Percentiles rank a stretch among this genome's conserved stretches.
Evolutionary conservation across 2,329 filamentous ascomycete species (phyloP).

Genomic region (Fusarium tjaetaba): DNA sequence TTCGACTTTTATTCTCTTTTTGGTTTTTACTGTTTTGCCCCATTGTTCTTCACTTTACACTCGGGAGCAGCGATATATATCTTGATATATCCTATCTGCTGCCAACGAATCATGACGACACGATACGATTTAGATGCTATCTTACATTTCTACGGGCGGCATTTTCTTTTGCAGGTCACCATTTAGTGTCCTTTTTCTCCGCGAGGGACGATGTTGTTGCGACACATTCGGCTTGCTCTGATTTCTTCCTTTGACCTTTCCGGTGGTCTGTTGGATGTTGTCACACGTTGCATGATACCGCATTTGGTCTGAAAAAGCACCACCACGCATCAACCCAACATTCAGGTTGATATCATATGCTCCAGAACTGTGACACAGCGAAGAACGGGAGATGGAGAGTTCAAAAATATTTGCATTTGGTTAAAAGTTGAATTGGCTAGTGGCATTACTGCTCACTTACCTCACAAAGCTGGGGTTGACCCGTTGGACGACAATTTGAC

Average conservation of each 20-base stretch:
- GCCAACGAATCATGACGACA: slow-evolving; percentile 43
- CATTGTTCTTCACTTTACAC: slow-evolving; percentile 15
- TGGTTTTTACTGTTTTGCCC: background rate
- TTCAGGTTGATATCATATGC: background rate
- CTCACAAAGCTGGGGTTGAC: background rate
- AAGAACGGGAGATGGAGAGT: background rate
- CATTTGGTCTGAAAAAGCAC: slow-evolving; percentile 2
- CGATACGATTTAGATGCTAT: slow-evolving; percentile 41
- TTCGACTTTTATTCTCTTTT: background rate
- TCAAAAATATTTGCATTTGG: slow-evolving; percentile 1
- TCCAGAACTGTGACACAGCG: background rate
- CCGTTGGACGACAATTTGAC: slow-evolving; percentile 23
- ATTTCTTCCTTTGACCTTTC: background rate
- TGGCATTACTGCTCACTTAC: slow-evolving; percentile 5
- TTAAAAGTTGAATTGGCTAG: slow-evolving; percentile 14
- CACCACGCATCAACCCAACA: background rate
- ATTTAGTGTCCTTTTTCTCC: slow-evolving; percentile 2
- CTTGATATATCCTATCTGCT: slow-evolving; percentile 13
- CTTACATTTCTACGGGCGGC: slow-evolving; percentile 32
- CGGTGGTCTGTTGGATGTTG: background rate
- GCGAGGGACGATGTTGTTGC: slow-evolving; percentile 17
- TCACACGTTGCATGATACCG: background rate
- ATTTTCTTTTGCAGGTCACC: slow-evolving; percentile 12
- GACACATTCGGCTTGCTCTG: background rate
- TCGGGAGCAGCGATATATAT: slow-evolving; percentile 17